Percentiles rank a stretch among this genome's conserved stretches.
Evolutionary conservation across 768 basidiomycete genomes (phyloP).

Genomic region (Hygrophoropsis aurantiaca): DNA sequence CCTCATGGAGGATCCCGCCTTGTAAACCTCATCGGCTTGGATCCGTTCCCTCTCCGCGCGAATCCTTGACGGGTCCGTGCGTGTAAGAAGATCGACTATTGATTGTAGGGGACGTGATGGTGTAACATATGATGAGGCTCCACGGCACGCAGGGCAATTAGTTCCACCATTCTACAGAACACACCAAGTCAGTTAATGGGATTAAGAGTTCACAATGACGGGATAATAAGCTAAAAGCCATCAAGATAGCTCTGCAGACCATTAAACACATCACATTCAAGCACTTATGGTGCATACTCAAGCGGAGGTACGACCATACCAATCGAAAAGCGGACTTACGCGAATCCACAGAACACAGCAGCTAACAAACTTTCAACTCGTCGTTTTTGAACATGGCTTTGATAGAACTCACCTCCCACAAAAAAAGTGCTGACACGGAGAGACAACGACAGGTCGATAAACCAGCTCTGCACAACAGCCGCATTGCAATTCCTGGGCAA

Average conservation of each 20-base stretch:
- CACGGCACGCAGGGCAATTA: constrained; percentile 81
- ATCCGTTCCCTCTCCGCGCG: constrained; percentile 69
- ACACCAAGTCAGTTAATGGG: constrained; percentile 12
- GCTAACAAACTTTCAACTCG: constrained; percentile 36
- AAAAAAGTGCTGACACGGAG: constrained; percentile 88
- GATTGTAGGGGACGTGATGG: constrained; percentile 75
- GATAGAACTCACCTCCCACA: constrained; percentile 69
- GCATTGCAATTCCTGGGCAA: constrained; percentile 77
- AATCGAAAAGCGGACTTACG: constrained; percentile 47
- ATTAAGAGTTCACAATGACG: too few relatives aligned
- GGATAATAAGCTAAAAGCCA: too few relatives aligned
- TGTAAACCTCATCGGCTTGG: constrained; percentile 84
- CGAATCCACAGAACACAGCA: constrained; percentile 83
- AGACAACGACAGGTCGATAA: constrained; percentile 78
- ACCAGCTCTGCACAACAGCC: constrained; percentile 83
- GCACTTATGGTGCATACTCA: too few relatives aligned
- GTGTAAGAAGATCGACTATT: constrained; percentile 70
- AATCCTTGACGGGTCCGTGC: constrained; percentile 65
- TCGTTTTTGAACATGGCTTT: neutral
- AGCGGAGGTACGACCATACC: too few relatives aligned
- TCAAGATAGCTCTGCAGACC: too few relatives aligned
- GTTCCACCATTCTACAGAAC: constrained; percentile 73
- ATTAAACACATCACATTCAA: too few relatives aligned
- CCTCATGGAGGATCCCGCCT: constrained; percentile 56
- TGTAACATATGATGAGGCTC: constrained; percentile 62